A percentile compares a stretch with the other conserved stretches of the same genome.
Evolutionary conservation across 345 rosid species (phyloP).

Genomic region (Eucalyptus paniculata): DNA sequence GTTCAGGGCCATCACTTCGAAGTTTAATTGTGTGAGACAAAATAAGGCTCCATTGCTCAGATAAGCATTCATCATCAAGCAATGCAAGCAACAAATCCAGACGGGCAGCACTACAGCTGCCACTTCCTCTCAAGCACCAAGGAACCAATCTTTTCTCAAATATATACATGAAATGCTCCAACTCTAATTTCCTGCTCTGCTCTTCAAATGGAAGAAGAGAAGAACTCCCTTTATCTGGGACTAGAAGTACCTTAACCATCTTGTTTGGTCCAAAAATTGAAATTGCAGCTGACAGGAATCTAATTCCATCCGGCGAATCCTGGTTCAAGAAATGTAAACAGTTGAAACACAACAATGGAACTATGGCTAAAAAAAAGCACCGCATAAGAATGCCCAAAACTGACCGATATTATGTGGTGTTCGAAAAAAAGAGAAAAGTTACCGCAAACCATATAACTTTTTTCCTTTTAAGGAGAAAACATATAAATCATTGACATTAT

Average conservation of each 20-base stretch:
- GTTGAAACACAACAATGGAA: neutral
- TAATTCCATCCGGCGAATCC: conserved; percentile 62
- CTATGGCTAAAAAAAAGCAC: neutral
- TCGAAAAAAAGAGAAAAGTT: neutral
- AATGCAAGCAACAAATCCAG: conserved; percentile 67
- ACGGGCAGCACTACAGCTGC: conserved; percentile 33
- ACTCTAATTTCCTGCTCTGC: conserved; percentile 18
- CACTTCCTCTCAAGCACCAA: conserved; percentile 60
- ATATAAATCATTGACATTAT: neutral
- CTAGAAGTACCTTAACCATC: conserved; percentile 26
- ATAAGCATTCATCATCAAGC: conserved; percentile 66
- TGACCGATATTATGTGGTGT: neutral
- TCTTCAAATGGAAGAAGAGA: conserved; percentile 6
- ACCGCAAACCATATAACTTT: neutral
- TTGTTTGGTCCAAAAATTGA: conserved; percentile 74
- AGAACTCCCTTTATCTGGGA: conserved; percentile 6
- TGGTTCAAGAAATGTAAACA: conserved; percentile 13
- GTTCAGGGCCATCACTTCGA: conserved; percentile 16
- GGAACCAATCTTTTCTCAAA: conserved; percentile 72
- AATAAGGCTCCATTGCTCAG: conserved; percentile 62
- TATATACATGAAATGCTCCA: conserved; percentile 33
- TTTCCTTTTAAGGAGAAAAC: neutral
- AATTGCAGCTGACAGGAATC: conserved; percentile 56
- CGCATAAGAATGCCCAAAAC: neutral
- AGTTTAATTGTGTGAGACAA: conserved; percentile 39